Evolutionary conservation across 2,329 filamentous ascomycete species (phyloP).

Genomic region (Colletotrichum chrysophilum): DNA sequence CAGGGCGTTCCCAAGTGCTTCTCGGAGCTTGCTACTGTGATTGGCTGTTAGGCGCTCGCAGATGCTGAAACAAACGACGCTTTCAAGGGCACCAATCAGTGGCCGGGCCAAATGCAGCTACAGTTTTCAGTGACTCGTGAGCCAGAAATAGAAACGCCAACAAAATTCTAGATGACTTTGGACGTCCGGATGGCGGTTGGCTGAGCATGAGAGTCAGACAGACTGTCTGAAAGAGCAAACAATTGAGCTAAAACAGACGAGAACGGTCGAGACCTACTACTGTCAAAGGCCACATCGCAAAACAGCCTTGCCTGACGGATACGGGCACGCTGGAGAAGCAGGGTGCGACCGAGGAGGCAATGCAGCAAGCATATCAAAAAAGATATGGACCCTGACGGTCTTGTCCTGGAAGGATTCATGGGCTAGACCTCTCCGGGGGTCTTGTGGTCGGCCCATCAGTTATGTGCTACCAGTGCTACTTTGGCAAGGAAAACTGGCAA

Average conservation of each 20-base stretch:
- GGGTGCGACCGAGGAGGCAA: neutral
- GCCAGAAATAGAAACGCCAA: constrained; percentile 21
- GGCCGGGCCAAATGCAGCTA: neutral
- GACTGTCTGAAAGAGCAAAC: neutral
- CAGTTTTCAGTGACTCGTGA: neutral
- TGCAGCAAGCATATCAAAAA: neutral
- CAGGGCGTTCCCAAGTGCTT: neutral
- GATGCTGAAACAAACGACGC: constrained; percentile 40
- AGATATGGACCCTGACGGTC: neutral
- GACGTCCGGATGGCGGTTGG: neutral
- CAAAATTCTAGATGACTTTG: neutral
- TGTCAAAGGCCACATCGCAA: neutral
- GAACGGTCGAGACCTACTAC: neutral
- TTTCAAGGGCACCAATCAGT: constrained; percentile 17
- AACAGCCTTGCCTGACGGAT: neutral
- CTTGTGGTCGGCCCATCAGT: neutral
- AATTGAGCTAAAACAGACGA: neutral
- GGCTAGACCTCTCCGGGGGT: constrained; percentile 3
- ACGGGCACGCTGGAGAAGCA: neutral
- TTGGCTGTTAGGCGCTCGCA: constrained; percentile 35
- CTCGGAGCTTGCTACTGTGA: constrained; percentile 2
- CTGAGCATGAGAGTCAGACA: neutral
- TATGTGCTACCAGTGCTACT: neutral
- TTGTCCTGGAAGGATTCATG: neutral
- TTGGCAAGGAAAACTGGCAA: neutral